Base-by-base conservation (phyloP, 2,329 filamentous ascomycete genomes). In the Monosporascus sp. region DNA sequence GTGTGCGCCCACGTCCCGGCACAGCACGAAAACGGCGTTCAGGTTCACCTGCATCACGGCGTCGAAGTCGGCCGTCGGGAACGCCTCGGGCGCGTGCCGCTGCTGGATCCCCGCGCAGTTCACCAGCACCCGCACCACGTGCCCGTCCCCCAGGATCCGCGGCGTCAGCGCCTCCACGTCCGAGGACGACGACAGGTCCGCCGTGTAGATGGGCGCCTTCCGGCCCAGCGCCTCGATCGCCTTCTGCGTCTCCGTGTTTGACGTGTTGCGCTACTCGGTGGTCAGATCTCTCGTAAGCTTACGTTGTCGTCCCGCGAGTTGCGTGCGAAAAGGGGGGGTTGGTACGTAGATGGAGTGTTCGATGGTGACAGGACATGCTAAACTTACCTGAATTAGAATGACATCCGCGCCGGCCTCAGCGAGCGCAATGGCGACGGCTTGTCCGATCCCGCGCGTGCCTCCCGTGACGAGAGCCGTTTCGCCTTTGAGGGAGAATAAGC, bases 11-110 rank as follows among this genome's bases (percentile, higher is more conserved):
- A 91, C 79, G 66, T 92, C 88, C 58, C 89, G 83, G 72, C 84
- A 81, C 53, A 94, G 79, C 1, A 83, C 83, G 73, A 96, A 96
- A 53, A 94, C 88, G 46, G 88, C 81, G 62, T 81, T 87, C 48
- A 96, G 81, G 72, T 96, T 96, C 48, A 95, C 86, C 76, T 96
- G 89, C 20, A 96, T 74, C 46, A 96, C 87, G 64, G 86, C 82
- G 65, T 89, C 80, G 80, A 89, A 95, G 72, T 93, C 89, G 42
- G 75, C 72, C 66, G 88, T 82, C 0, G 89, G 89, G 66, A 95
- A 95, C 55, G 80, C 70, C 62, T 90, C 82, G 41, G 86, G 84
- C 0, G 88, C 84, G 68, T 94, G 88, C 17, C 90, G 79, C 53
- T 83, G 77, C 70, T 96, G 90, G 65, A 95, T 91, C 25, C 90